Evolutionary conservation across 345 rosid genomes (phyloP).

Genomic region (Linum tenue): DNA sequence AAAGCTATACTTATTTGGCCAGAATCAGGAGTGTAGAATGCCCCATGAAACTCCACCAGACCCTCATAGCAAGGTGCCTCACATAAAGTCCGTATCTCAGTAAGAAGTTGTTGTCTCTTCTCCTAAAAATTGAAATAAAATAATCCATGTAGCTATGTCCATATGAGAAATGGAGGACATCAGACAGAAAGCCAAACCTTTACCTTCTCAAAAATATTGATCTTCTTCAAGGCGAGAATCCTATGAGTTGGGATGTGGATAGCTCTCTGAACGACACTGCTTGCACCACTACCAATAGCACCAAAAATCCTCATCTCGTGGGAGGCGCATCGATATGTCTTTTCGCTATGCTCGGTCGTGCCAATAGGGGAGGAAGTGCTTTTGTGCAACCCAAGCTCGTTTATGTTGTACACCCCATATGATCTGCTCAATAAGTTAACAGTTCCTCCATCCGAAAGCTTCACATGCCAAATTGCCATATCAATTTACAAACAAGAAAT

Average conservation of each 20-base stretch:
- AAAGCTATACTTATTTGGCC: slow-evolving; percentile 97
- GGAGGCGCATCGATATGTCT: slow-evolving; percentile 80
- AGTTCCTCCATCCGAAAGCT: slow-evolving; percentile 87
- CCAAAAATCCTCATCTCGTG: slow-evolving; percentile 87
- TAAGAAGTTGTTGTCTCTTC: slow-evolving; percentile 87
- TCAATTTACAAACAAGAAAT: neutral
- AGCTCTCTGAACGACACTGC: slow-evolving; percentile 97
- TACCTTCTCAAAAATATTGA: slow-evolving; percentile 88
- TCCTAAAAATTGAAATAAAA: slow-evolving; percentile 38
- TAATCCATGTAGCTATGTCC: neutral
- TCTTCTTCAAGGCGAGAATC: slow-evolving; percentile 83
- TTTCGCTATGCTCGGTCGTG: slow-evolving; percentile 52
- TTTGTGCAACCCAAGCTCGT: slow-evolving; percentile 86
- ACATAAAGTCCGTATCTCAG: slow-evolving; percentile 85
- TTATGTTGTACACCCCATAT: slow-evolving; percentile 83
- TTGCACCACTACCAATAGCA: slow-evolving; percentile 92
- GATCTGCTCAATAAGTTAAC: slow-evolving; percentile 92
- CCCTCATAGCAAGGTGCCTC: slow-evolving; percentile 91
- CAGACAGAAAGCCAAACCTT: slow-evolving; percentile 5
- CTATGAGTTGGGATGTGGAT: slow-evolving; percentile 80
- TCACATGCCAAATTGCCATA: slow-evolving; percentile 13
- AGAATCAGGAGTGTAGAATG: slow-evolving; percentile 82
- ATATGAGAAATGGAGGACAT: too few relatives aligned
- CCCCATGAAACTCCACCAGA: slow-evolving; percentile 93
- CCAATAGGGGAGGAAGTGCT: slow-evolving; percentile 52